Percentiles rank a stretch among this genome's conserved stretches.
These are phyloP conservation scores for Citrus trifoliata DNA, from an alignment of 345 rosid genomes.

Conservation along the genomic window DNA sequence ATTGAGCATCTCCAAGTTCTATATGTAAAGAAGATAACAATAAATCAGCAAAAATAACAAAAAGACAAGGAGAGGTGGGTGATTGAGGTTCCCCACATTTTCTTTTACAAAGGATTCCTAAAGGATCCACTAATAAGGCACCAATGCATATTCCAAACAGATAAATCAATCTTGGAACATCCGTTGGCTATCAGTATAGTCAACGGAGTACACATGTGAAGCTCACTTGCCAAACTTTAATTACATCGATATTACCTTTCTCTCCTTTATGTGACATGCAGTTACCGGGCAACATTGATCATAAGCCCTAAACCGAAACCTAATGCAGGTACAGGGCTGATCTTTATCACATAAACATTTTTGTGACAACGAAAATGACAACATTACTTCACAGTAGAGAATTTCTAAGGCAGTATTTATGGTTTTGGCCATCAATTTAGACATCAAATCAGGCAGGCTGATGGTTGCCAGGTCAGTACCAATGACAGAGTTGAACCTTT, in stretches of 20 bases:
- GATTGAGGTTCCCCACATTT: neutral
- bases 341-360: neutral
- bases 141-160: neutral
- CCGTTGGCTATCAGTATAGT: neutral
- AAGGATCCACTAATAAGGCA: neutral
- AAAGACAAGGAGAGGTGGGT: neutral
- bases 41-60: neutral
- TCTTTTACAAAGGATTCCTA: slow-evolving; percentile 1
- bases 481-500: neutral
- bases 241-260: neutral
- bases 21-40: neutral
- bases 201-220: neutral
- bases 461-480: neutral
- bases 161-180: slow-evolving; percentile 5
- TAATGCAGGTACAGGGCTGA: too few relatives aligned
- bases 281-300: neutral
- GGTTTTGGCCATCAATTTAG: neutral
- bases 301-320: neutral
- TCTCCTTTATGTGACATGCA: neutral
- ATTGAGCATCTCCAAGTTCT: neutral
- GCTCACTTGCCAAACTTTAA: neutral
- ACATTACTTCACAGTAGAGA: neutral
- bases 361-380: neutral
- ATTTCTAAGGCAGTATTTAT: neutral
- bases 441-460: neutral